These are phyloP conservation scores for Priceomyces medius DNA, from an alignment of 805 yeast species.

Conservation along the genomic window DNA sequence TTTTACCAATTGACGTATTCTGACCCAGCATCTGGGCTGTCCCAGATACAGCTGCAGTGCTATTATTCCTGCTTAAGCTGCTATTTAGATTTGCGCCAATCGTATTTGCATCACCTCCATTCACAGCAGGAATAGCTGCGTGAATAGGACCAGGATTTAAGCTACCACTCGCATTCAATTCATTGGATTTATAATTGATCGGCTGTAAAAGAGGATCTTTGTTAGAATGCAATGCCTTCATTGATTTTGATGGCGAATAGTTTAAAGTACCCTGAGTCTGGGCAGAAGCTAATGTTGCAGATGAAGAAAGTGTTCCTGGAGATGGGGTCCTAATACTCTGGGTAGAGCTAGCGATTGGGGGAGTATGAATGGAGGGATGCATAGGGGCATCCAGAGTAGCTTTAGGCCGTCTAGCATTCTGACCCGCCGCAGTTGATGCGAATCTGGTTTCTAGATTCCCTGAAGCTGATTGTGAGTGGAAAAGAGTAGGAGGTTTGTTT, in stretches of 20 bases:
- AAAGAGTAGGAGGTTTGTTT: conserved; percentile 42
- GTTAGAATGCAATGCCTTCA: conserved; percentile 51
- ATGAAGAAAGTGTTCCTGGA: conserved; percentile 28
- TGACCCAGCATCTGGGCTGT: not conserved
- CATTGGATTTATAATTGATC: conserved; percentile 43
- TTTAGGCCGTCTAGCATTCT: conserved; percentile 39
- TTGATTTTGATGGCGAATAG: conserved; percentile 39
- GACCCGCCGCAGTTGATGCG: conserved; percentile 24
- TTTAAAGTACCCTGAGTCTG: conserved; percentile 15
- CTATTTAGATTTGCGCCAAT: not conserved
- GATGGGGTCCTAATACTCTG: conserved; percentile 34
- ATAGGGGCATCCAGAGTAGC: conserved; percentile 28
- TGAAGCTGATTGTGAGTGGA: conserved; percentile 45
- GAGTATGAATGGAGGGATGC: conserved; percentile 26
- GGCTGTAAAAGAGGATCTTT: conserved; percentile 54
- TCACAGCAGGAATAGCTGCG: too few relatives aligned
- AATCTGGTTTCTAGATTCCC: conserved; percentile 32
- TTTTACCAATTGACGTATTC: conserved; percentile 18
- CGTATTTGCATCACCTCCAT: not conserved
- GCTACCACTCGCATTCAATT: conserved; percentile 2
- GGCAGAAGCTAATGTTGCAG: conserved; percentile 14
- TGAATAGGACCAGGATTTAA: too few relatives aligned
- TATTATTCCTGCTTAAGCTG: not conserved
- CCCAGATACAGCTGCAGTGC: not conserved
- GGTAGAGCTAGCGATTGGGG: conserved; percentile 41